A percentile compares a stretch with the other conserved stretches of the same genome.
Evolutionary conservation across 2,329 filamentous ascomycete species (phyloP).

Genomic region (Cadophora malorum): DNA sequence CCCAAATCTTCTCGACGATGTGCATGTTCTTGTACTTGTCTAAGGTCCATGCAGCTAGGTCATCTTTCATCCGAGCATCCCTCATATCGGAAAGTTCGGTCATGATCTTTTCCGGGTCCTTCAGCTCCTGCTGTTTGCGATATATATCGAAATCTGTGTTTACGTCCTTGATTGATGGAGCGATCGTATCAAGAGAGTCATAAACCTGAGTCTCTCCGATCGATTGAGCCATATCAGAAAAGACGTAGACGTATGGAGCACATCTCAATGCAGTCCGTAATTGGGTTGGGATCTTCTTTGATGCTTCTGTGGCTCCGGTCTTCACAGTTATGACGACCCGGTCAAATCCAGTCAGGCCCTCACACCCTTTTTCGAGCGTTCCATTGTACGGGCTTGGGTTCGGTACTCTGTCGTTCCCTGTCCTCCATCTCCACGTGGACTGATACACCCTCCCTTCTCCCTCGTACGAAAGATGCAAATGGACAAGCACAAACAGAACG

Average conservation of each 20-base stretch:
- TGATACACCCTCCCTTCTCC: conserved; percentile 8
- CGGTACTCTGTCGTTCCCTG: not conserved
- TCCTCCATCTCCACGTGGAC: conserved; percentile 16
- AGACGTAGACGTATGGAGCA: conserved; percentile 58
- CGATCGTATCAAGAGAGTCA: conserved; percentile 54
- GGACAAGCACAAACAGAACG: conserved; percentile 13
- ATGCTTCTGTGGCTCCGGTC: conserved; percentile 63
- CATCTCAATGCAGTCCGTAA: conserved; percentile 59
- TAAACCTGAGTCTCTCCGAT: conserved; percentile 53
- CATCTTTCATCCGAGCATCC: conserved; percentile 40
- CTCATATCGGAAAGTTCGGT: conserved; percentile 41
- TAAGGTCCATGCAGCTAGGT: conserved; percentile 56
- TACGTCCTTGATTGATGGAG: conserved; percentile 47
- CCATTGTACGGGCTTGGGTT: not conserved
- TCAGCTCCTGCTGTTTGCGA: conserved; percentile 51
- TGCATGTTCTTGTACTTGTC: conserved; percentile 69
- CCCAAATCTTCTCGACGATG: conserved; percentile 60
- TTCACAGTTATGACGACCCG: conserved; percentile 54
- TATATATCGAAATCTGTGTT: conserved; percentile 58
- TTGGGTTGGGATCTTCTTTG: conserved; percentile 58
- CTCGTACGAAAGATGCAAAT: conserved; percentile 11
- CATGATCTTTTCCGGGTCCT: conserved; percentile 53
- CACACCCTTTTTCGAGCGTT: conserved; percentile 7
- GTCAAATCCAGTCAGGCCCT: conserved; percentile 14
- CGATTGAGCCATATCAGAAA: conserved; percentile 60